Evolutionary conservation across 495 filamentous ascomycete genomes (phyloP).

Genomic region (Aspergillus indologenus): DNA sequence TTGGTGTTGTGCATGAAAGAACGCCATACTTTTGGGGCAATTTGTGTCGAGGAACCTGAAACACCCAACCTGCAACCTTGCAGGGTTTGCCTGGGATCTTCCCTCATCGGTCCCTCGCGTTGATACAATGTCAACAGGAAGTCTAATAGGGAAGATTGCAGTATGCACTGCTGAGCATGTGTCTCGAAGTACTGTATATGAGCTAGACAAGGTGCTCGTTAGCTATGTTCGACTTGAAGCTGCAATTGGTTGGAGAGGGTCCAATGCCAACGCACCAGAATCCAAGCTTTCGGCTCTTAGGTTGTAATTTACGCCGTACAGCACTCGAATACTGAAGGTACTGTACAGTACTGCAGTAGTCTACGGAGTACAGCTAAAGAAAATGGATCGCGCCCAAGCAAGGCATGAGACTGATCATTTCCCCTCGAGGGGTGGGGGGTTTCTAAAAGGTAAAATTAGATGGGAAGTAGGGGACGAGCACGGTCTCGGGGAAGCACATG

Average conservation of each 20-base stretch:
- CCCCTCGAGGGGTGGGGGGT: not conserved
- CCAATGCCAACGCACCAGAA: conserved; percentile 3
- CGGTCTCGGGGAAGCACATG: not conserved
- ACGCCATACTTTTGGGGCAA: too few species aligned
- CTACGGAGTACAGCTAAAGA: not conserved
- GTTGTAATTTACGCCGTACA: not conserved
- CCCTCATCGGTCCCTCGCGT: not conserved
- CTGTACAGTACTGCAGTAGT: not conserved
- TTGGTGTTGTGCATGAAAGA: too few species aligned
- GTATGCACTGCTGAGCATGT: not conserved
- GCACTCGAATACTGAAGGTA: too few species aligned
- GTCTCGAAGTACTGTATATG: not conserved
- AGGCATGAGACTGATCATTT: not conserved
- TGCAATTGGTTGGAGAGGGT: conserved; percentile 2
- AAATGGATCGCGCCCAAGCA: not conserved
- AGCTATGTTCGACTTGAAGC: not conserved
- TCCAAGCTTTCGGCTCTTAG: not conserved
- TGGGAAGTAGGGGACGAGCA: not conserved
- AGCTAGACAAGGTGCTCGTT: not conserved
- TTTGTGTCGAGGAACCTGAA: not conserved
- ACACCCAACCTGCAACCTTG: not conserved
- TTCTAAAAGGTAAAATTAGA: not conserved
- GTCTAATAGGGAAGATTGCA: not conserved
- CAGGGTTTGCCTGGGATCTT: not conserved
- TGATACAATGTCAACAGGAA: not conserved